Conservation (phyloP, 768 basidiomycete species). For the Mycena chlorophos region DNA sequence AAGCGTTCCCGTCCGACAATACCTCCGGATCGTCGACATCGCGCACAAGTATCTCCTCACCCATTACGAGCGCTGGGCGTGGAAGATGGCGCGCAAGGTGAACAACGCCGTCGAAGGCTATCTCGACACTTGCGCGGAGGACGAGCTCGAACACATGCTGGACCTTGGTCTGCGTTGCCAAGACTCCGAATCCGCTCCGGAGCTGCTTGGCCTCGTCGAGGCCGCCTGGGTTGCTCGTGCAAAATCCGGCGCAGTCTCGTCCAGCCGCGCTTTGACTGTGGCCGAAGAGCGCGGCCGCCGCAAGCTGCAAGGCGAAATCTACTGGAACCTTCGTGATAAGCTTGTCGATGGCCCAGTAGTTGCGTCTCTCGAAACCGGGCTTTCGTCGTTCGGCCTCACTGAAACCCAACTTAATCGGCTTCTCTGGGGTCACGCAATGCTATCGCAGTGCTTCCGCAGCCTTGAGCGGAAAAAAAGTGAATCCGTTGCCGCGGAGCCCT, state of each 20-base stretch:
- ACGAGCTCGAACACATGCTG: background rate
- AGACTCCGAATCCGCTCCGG: background rate
- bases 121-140: background rate
- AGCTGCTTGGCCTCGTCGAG: background rate
- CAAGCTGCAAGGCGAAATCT: background rate
- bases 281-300: background rate
- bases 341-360: background rate
- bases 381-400: background rate
- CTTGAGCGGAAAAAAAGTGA: too few species aligned
- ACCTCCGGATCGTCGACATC: background rate
- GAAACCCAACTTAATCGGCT: background rate
- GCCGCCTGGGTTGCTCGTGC: background rate
- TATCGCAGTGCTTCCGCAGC: background rate
- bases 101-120: background rate
- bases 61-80: background rate
- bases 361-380: background rate
- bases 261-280: background rate
- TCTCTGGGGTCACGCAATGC: background rate
- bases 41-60: background rate
- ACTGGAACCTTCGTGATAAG: background rate
- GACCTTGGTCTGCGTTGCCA: background rate
- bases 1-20: background rate
- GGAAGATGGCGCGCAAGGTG: background rate
- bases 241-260: background rate
- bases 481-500: background rate